A percentile compares a stretch with the other conserved stretches of the same genome.
Evolutionary conservation across 2,329 filamentous ascomycete genomes (phyloP).

Genomic region (Talaromyces funiculosus): DNA sequence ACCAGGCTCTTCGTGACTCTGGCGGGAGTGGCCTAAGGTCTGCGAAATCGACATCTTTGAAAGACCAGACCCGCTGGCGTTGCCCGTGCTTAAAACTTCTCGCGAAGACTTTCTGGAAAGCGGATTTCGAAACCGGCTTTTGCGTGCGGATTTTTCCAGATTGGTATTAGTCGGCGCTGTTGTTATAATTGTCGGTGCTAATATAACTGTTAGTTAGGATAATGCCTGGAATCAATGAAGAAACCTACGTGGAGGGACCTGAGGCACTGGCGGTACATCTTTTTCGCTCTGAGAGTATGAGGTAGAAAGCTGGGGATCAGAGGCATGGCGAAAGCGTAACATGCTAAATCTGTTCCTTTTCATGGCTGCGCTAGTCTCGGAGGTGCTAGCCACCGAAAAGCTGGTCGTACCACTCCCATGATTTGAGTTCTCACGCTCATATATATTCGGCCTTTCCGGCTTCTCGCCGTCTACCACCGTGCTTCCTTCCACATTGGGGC

Average conservation of each 20-base stretch:
- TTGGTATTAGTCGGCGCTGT: conserved; percentile 74
- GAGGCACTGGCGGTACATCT: conserved; percentile 44
- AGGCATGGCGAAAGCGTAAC: conserved; percentile 84
- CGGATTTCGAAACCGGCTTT: conserved; percentile 36
- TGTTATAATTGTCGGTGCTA: conserved; percentile 71
- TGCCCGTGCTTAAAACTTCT: conserved; percentile 24
- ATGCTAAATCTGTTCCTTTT: conserved; percentile 55
- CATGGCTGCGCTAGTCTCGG: conserved; percentile 10
- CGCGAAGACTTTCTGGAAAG: conserved; percentile 29
- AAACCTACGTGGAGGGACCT: conserved; percentile 34
- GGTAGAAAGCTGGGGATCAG: conserved; percentile 79
- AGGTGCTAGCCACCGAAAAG: background rate
- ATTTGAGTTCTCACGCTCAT: background rate
- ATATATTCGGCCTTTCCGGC: conserved; percentile 13
- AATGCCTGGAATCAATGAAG: background rate
- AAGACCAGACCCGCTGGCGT: conserved; percentile 10
- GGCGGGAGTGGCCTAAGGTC: conserved; percentile 30
- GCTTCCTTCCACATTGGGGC: conserved; percentile 14
- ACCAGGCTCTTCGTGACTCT: conserved; percentile 59
- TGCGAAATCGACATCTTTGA: conserved; percentile 5
- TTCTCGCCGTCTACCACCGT: conserved; percentile 16
- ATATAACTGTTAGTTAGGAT: conserved; percentile 4
- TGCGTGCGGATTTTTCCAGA: conserved; percentile 41
- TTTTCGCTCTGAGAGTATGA: conserved; percentile 61
- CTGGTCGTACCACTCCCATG: background rate